Base-by-base conservation (phyloP, 345 rosid genomes). In the Salix caprea region DNA sequence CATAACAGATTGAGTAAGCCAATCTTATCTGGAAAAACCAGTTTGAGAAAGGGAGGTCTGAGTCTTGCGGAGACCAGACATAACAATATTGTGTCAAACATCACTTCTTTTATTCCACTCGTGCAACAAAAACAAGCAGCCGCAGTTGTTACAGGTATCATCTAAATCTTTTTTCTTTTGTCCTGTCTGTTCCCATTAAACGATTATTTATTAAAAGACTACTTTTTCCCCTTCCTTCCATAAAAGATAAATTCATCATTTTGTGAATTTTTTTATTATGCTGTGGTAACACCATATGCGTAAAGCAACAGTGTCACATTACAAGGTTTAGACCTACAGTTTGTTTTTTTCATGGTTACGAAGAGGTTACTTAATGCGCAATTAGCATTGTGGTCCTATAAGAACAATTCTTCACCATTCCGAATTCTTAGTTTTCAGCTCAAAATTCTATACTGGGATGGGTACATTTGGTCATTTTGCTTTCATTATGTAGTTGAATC, bases 61-160 rank as follows among this genome's bases (percentile, higher is more conserved):
- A 77, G 82, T 74, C 79, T 90, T 69, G 71, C 82, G 44, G 87
- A 73, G 46, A 88, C 73, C 81, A 89, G 87, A 88, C 78, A 65
- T 78, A 91, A 85, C 82, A 94, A 94, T 76, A 89, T 96, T 37
- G 97, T 92, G 48, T 90, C 93, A 64, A 88, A 92, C 78, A 65
- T 92, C 46, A 76, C 88, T 86, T 94, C 99, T 7, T 92, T 96
- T 72, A 58, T 96, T 74, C 95, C 98, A 16, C 86, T 94, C 72
- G 91, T 92, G 85, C 97, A 90, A 80, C 94, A 88, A 84, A 94
- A 91, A 81, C 90, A 82, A 84, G 89, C 85, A 71, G 84, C 89
- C 76, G 88, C 86, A 65, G 78, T 88, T 52, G 76, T 83, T 71
- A 84, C 94, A 79, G 99, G 97, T 90, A 82, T 70, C 32, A 52